Evolutionary conservation across 306 rosid genomes (phyloP), one percentile per base, ranked within the genome.

Genomic region (Sechiopsis laciniata): DNA sequence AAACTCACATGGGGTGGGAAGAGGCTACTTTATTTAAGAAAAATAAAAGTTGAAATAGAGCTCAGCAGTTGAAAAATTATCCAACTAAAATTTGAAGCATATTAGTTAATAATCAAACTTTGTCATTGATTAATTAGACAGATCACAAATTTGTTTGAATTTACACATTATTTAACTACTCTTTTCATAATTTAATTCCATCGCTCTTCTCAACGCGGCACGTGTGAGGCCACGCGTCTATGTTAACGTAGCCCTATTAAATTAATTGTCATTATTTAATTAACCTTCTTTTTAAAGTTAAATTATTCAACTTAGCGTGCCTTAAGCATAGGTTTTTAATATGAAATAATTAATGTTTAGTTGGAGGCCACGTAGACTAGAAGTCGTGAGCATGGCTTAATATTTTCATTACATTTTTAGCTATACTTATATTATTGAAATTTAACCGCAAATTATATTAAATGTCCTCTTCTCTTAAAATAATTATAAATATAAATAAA

Each of bases 261-360:
- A 29, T 26, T 60, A 12, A 60, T 60, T 24, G n/a, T 3, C 10
- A 59, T 13, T 5, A 59, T 24, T 58, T 52, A 52, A 54, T 42
- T 42, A 42, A 42, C 48, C 21, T 12, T 50, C 6, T 50, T 3
- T 50, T 15, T 14, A 15, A 46, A 52, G 7, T 52, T 55, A n/a
- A 55, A 64, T 64, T n/a, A 37, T 37, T 64, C 52, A 37, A 40
- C 71, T 64, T 63, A 35, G 22, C 20, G 26, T 58, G 15, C 32
- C 17, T 14, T 7, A 13, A 60, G 40, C 40, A 6, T 1, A 26
- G 42, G 46, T 15, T 61, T 29, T 26, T 29, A 6, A 15, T 42
- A 9, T 42, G 45, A 42, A 42, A 8, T 29, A 26, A 7, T 0
- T 0, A 62, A 16, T 62, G 69, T 16, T 32, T 62, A 1, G 46